Percentiles rank a stretch among this genome's conserved stretches.
Evolutionary conservation across 257 asterid species (phyloP).

Genomic region (Verbena officinalis): DNA sequence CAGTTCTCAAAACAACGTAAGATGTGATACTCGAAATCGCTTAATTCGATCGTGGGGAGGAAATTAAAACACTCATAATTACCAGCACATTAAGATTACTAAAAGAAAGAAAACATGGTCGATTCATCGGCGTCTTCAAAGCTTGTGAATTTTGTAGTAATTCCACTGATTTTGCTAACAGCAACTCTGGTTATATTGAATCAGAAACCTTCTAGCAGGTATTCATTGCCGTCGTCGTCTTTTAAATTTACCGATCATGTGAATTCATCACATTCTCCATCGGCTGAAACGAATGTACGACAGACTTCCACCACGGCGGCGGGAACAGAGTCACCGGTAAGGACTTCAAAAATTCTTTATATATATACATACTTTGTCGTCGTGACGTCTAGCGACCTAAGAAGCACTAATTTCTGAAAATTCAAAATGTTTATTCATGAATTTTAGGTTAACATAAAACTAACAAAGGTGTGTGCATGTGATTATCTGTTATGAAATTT

Average conservation of each 20-base stretch:
- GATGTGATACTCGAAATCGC: background rate
- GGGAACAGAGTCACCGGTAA: slow-evolving; percentile 32
- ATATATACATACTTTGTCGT: too few species aligned
- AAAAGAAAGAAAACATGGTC: slow-evolving; percentile 28
- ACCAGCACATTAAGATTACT: too few species aligned
- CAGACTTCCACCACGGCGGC: slow-evolving; percentile 15
- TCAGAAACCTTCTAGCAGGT: slow-evolving; percentile 33
- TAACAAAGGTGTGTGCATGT: too few species aligned
- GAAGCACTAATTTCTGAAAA: background rate
- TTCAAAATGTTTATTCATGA: too few species aligned
- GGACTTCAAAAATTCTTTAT: background rate
- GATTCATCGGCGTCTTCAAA: slow-evolving; percentile 36
- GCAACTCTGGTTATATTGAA: slow-evolving; percentile 33
- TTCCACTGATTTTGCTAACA: slow-evolving; percentile 49
- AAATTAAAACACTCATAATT: too few species aligned
- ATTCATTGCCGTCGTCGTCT: slow-evolving; percentile 27
- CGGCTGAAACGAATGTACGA: background rate
- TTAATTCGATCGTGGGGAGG: slow-evolving; percentile 9
- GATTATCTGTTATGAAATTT: too few species aligned
- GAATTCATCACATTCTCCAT: background rate
- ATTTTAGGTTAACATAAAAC: too few species aligned
- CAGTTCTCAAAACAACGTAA: background rate
- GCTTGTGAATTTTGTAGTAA: slow-evolving; percentile 43
- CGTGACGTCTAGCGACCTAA: too few species aligned
- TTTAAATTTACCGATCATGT: background rate